These are phyloP conservation scores for Sisymbrium irio DNA, from an alignment of 345 rosid species.

Conservation along the genomic window DNA sequence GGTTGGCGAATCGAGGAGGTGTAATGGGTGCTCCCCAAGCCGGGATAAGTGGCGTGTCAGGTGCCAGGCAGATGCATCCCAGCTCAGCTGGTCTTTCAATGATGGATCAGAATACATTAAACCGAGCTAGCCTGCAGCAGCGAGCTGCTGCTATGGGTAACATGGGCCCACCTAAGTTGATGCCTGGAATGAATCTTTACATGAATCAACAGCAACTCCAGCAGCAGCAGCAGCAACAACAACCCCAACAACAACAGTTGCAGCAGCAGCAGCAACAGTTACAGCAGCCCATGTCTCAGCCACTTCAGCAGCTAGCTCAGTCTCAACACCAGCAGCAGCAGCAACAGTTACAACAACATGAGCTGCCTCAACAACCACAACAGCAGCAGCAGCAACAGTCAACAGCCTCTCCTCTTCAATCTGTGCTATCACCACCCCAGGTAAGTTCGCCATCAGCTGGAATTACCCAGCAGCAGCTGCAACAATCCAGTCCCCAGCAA, in stretches of 20 bases:
- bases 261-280: slow-evolving; percentile 45
- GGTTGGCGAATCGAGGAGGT: slow-evolving; percentile 30
- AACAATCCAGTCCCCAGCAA: slow-evolving; percentile 65
- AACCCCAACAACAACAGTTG: slow-evolving; percentile 31
- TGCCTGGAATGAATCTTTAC: slow-evolving; percentile 57
- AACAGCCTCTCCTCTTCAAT: slow-evolving; percentile 62
- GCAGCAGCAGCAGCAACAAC: slow-evolving; percentile 48
- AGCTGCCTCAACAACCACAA: slow-evolving; percentile 40
- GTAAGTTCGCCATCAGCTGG: slow-evolving; percentile 75
- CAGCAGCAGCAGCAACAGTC: slow-evolving; percentile 38
- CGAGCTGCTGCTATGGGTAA: slow-evolving; percentile 55
- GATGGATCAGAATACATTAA: slow-evolving; percentile 54
- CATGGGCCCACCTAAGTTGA: slow-evolving; percentile 92
- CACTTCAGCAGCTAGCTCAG: slow-evolving; percentile 29
- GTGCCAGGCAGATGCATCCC: slow-evolving; percentile 63
- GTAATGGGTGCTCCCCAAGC: slow-evolving; percentile 61
- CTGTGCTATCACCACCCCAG: slow-evolving; percentile 77
- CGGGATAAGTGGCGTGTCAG: slow-evolving; percentile 62
- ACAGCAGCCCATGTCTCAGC: slow-evolving; percentile 40
- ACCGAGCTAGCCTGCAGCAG: slow-evolving; percentile 72
- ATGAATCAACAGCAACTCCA: slow-evolving; percentile 65
- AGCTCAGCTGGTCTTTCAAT: slow-evolving; percentile 57
- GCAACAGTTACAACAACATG: slow-evolving; percentile 22
- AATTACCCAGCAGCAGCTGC: slow-evolving; percentile 54
- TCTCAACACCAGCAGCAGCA: slow-evolving; percentile 42